Percentiles rank a stretch among this genome's conserved stretches.
Conservation (phyloP, 345 rosid genomes). For the Lumnitzera littorea region DNA sequence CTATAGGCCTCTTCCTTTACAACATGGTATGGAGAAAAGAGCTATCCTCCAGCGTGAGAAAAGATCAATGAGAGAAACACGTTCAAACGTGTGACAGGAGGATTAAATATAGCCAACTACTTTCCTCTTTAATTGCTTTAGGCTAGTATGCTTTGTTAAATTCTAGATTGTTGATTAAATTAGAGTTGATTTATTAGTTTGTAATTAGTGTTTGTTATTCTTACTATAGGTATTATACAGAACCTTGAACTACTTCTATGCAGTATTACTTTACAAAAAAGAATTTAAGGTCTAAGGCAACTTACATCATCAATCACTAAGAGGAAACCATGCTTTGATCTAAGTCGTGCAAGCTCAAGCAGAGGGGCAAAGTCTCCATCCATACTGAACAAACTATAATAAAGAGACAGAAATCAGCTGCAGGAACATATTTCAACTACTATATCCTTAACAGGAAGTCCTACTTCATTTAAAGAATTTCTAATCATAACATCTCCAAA, state of each 20-base stretch:
- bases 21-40: too few species aligned
- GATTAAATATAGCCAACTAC: background rate
- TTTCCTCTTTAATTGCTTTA: background rate
- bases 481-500: background rate
- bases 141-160: too few species aligned
- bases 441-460: too few species aligned
- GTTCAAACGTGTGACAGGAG: background rate
- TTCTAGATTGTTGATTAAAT: too few species aligned
- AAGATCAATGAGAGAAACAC: background rate
- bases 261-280: background rate
- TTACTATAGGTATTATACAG: too few species aligned
- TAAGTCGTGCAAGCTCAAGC: slow-evolving; percentile 64
- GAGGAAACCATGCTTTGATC: slow-evolving; percentile 65
- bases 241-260: background rate
- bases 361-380: slow-evolving; percentile 99
- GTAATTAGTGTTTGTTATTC: too few species aligned
- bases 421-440: too few species aligned
- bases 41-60: background rate
- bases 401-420: background rate
- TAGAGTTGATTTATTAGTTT: too few species aligned
- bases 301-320: slow-evolving; percentile 92
- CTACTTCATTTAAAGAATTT: too few species aligned
- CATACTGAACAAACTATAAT: slow-evolving; percentile 86
- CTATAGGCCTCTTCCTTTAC: background rate
- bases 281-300: slow-evolving; percentile 8